A percentile compares a stretch with the other conserved stretches of the same genome.
Conservation (phyloP, 495 filamentous ascomycete species). For the Daldinia bambusicola region DNA sequence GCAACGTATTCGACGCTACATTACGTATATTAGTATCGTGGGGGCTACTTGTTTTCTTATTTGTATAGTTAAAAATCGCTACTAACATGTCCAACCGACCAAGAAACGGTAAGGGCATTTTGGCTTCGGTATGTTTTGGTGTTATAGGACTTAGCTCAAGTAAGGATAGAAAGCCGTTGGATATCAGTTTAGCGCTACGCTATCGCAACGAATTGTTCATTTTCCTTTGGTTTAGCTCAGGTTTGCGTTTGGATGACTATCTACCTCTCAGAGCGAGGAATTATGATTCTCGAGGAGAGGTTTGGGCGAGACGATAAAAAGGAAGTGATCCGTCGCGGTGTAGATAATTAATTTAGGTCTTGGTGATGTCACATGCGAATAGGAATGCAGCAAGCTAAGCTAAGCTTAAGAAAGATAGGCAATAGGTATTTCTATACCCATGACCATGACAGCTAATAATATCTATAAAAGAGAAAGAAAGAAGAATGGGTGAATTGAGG, state of each 20-base stretch:
- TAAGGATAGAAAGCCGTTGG: slow-evolving; percentile 26
- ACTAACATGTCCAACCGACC: slow-evolving; percentile 79
- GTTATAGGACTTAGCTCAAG: slow-evolving; percentile 25
- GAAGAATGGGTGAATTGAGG: neutral
- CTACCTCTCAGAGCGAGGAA: slow-evolving; percentile 4
- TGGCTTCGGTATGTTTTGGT: slow-evolving; percentile 50
- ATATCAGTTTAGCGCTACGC: slow-evolving; percentile 28
- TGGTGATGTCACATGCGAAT: slow-evolving; percentile 47
- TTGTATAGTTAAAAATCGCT: slow-evolving; percentile 1
- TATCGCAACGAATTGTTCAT: slow-evolving; percentile 41
- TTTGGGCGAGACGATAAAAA: slow-evolving; percentile 9
- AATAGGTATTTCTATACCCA: slow-evolving; percentile 11
- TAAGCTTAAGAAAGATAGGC: slow-evolving; percentile 22
- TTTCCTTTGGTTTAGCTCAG: slow-evolving; percentile 21
- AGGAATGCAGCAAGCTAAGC: slow-evolving; percentile 10
- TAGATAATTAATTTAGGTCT: slow-evolving; percentile 16
- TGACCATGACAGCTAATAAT: neutral
- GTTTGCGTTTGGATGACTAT: slow-evolving; percentile 15
- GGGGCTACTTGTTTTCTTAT: neutral
- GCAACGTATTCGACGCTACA: slow-evolving; percentile 83
- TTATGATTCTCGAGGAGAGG: neutral
- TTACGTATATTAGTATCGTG: slow-evolving; percentile 23
- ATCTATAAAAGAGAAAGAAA: slow-evolving; percentile 4
- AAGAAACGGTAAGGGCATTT: slow-evolving; percentile 83
- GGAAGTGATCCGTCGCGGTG: slow-evolving; percentile 27